Conservation (phyloP, 495 filamentous ascomycete genomes). For the Friedmanniomyces simplex region DNA sequence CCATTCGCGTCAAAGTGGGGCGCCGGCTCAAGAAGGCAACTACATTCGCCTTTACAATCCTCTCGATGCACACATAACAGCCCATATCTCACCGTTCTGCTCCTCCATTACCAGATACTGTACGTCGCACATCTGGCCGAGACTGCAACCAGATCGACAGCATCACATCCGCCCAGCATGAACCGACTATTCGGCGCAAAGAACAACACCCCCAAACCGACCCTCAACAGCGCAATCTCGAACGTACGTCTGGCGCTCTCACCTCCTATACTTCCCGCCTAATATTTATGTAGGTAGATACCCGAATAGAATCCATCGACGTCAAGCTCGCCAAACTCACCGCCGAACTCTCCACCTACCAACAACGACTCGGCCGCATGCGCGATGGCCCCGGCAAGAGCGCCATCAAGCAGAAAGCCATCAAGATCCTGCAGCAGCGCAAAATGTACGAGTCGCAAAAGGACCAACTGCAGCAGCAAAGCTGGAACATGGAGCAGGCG, state of each 20-base stretch:
- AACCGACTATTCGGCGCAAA: conserved; percentile 93
- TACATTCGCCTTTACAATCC: no score
- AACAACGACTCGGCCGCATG: conserved; percentile 82
- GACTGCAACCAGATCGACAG: not conserved
- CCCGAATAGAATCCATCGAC: conserved; percentile 78
- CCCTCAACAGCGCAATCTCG: conserved; percentile 71
- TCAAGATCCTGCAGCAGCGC: conserved; percentile 91
- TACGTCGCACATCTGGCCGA: not conserved
- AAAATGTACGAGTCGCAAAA: conserved; percentile 92
- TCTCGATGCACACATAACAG: no score
- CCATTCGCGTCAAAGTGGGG: no score
- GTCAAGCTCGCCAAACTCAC: conserved; percentile 89
- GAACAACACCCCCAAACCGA: conserved; percentile 82
- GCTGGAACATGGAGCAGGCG: conserved; percentile 99
- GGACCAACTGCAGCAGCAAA: conserved; percentile 87
- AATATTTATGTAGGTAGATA: conserved; percentile 51
- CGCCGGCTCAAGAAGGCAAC: no score
- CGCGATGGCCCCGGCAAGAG: conserved; percentile 91
- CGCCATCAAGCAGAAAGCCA: conserved; percentile 85
- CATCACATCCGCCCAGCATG: conserved; percentile 44
- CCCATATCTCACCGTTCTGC: no score
- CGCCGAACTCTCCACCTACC: conserved; percentile 80
- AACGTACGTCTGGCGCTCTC: conserved; percentile 46
- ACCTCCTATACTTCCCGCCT: conserved; percentile 6
- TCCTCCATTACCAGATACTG: not conserved